A percentile compares a stretch with the other conserved stretches of the same genome.
Conservation (phyloP, 768 basidiomycete species). For the Amanita polypyramis region DNA sequence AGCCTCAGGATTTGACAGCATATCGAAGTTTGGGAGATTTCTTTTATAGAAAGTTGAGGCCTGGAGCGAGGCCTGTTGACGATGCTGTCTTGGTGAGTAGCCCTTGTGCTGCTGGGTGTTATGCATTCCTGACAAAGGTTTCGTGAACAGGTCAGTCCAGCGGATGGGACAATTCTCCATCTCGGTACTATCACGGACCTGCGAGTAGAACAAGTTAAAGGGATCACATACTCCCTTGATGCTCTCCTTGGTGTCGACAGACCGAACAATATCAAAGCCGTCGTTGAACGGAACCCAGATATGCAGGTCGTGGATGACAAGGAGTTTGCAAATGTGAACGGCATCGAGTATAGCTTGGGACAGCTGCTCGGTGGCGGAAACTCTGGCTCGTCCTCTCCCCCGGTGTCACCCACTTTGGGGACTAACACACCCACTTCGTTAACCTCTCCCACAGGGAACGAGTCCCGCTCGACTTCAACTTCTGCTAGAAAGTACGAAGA, state of each 20-base stretch:
- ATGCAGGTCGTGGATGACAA: conserved; percentile 67
- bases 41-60: conserved; percentile 84
- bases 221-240: conserved; percentile 92
- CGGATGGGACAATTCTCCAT: conserved; percentile 88
- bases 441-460: neutral
- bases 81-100: conserved; percentile 55
- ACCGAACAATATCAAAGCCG: conserved; percentile 31
- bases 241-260: conserved; percentile 78
- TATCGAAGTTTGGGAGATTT: conserved; percentile 91
- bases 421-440: conserved; percentile 22
- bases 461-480: conserved; percentile 8
- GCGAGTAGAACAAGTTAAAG: conserved; percentile 94
- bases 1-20: conserved; percentile 59
- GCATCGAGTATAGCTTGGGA: conserved; percentile 91
- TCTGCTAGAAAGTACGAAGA: conserved; percentile 50
- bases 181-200: conserved; percentile 75
- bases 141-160: conserved; percentile 68
- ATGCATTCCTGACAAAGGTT: neutral
- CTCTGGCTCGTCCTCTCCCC: conserved; percentile 29
- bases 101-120: neutral
- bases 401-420: conserved; percentile 17
- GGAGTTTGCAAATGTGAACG: conserved; percentile 94
- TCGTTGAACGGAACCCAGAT: conserved; percentile 33
- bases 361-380: conserved; percentile 50
- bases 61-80: conserved; percentile 74